phyloP scores from a whole-genome alignment of 169 alveolate genomes.

The Sarcocystis neurona region DNA sequence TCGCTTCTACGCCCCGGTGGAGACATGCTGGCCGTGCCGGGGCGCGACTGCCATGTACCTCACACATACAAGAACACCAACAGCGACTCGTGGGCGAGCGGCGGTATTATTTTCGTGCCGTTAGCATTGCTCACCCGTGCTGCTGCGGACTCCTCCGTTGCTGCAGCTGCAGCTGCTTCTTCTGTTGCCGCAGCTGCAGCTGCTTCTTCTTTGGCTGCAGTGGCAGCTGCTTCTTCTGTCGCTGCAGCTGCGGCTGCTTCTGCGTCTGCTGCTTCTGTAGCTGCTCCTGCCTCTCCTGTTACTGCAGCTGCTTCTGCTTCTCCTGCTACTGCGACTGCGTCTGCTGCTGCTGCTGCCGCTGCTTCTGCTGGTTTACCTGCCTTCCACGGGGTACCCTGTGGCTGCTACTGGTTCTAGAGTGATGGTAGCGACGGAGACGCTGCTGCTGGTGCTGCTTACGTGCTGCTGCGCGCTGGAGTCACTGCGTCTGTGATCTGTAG shows the following conservation, averaged over 20 bases:
- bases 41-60: too few species aligned
- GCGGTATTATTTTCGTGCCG: not conserved
- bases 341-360: slow-evolving; percentile 15
- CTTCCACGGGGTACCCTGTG: not conserved
- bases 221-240: not conserved
- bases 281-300: not conserved
- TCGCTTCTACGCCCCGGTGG: too few species aligned
- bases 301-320: not conserved
- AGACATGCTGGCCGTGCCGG: too few species aligned
- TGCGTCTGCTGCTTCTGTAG: not conserved
- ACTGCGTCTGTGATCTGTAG: not conserved
- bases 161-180: slow-evolving; percentile 9
- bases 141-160: not conserved
- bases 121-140: not conserved
- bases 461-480: not conserved
- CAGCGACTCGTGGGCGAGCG: not conserved
- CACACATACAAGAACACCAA: not conserved
- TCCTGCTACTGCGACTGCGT: not conserved
- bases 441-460: not conserved
- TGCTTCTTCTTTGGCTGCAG: not conserved
- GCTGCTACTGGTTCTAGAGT: not conserved
- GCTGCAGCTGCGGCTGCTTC: not conserved
- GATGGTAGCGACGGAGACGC: not conserved
- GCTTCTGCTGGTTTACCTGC: not conserved
- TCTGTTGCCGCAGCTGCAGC: slow-evolving; percentile 31